phyloP scores from a whole-genome alignment of 2,329 filamentous ascomycete genomes.

The Diplodia corticola region DNA sequence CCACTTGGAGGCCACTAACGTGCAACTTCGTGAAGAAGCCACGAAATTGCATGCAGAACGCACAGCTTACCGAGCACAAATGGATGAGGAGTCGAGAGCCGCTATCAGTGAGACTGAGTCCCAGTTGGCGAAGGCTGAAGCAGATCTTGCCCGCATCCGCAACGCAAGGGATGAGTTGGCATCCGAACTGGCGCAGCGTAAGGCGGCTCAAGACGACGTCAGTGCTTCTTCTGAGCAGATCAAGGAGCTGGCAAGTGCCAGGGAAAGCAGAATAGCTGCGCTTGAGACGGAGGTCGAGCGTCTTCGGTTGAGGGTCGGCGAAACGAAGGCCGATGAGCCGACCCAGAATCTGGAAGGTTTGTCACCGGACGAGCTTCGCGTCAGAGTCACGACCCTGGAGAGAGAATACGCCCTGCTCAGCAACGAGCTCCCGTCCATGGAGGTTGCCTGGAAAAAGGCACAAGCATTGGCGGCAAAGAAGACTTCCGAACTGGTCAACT shows the following conservation, averaged over 20 bases:
- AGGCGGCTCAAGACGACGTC: constrained; percentile 76
- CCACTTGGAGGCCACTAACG: constrained; percentile 84
- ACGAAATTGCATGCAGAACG: constrained; percentile 84
- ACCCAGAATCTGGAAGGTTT: constrained; percentile 56
- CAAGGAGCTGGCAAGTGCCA: constrained; percentile 75
- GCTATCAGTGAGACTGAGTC: constrained; percentile 76
- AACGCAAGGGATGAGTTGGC: constrained; percentile 81
- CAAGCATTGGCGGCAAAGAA: constrained; percentile 84
- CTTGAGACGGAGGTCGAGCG: constrained; percentile 82
- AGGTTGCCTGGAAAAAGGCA: constrained; percentile 86
- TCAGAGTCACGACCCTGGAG: constrained; percentile 72
- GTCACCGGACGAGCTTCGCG: constrained; percentile 68
- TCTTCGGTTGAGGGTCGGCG: constrained; percentile 59
- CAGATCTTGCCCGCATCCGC: constrained; percentile 82
- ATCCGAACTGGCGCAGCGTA: constrained; percentile 77
- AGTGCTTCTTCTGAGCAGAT: constrained; percentile 69
- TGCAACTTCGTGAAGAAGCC: constrained; percentile 78
- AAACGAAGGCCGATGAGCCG: constrained; percentile 34
- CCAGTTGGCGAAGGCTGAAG: constrained; percentile 76
- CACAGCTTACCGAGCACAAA: constrained; percentile 73
- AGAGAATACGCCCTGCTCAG: constrained; percentile 82
- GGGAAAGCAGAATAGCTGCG: constrained; percentile 76
- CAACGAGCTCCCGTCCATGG: constrained; percentile 84
- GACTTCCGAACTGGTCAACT: constrained; percentile 69
- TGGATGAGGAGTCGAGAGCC: constrained; percentile 77